phyloP scores from a whole-genome alignment of 768 basidiomycete species.

The Cyclocybe aegerita region DNA sequence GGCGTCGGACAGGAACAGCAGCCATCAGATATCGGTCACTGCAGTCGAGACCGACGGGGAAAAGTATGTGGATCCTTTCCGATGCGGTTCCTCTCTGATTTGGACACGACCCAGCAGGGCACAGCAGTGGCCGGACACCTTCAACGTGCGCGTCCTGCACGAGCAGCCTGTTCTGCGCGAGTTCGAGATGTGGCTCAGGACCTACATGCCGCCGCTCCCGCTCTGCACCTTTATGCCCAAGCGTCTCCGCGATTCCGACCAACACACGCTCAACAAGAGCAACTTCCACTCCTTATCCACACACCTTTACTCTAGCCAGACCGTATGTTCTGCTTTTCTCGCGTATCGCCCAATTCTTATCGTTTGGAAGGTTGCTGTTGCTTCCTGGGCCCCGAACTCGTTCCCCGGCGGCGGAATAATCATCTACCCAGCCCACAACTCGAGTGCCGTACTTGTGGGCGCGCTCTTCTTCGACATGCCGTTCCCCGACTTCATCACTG shows the following conservation, averaged over 20 bases:
- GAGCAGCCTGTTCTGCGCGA: slow-evolving; percentile 43
- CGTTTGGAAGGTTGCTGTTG: slow-evolving; percentile 44
- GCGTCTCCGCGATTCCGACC: slow-evolving; percentile 48
- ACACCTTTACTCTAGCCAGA: slow-evolving; percentile 49
- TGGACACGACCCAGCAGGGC: slow-evolving; percentile 39
- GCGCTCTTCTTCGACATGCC: slow-evolving; percentile 45
- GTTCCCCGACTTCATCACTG: slow-evolving; percentile 48
- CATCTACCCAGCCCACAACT: slow-evolving; percentile 51
- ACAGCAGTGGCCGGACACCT: slow-evolving; percentile 55
- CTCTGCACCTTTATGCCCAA: slow-evolving; percentile 67
- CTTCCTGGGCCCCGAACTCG: slow-evolving; percentile 47
- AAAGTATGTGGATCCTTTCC: slow-evolving; percentile 44
- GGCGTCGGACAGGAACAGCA: slow-evolving; percentile 43
- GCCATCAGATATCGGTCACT: slow-evolving; percentile 55
- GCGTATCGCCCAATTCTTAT: neutral
- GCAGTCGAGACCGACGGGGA: slow-evolving; percentile 74
- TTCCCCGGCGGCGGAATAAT: slow-evolving; percentile 51
- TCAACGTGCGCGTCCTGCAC: slow-evolving; percentile 42
- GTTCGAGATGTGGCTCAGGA: slow-evolving; percentile 51
- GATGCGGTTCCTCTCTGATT: slow-evolving; percentile 24
- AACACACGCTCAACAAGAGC: slow-evolving; percentile 49
- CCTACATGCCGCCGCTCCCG: slow-evolving; percentile 42
- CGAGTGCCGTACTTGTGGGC: slow-evolving; percentile 50
- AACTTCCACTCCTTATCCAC: slow-evolving; percentile 56
- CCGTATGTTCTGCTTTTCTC: slow-evolving; percentile 35